Evolutionary conservation across 805 yeast genomes (phyloP), one percentile per base, ranked within the genome.

Genomic region (Pichia californica): DNA sequence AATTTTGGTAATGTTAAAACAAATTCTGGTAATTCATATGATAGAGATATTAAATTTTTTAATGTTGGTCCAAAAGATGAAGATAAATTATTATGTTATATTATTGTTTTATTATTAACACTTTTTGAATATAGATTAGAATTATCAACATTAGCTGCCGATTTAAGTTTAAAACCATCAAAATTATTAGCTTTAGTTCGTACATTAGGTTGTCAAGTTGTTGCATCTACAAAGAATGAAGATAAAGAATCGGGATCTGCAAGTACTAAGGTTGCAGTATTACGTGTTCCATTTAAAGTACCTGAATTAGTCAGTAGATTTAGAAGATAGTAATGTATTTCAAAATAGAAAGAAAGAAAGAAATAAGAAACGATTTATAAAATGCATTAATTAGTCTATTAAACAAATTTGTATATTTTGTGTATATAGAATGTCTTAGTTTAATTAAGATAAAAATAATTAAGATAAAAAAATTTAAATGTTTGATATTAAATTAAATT

Each of bases 41-140:
- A 46, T 27, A 49, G 42, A 36, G 52, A 48, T 27, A 43, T 46
- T 37, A 76, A 81, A 53, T 73, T 82, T n/a, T 91, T 76, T 60
- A 70, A 76, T 49, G 76, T 93, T 48, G 97, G 93, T 58, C 96
- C 98, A 32, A 82, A 77, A 54, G 77, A 79, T 57, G 96, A 88
- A 62, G 96, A 88, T 65, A 88, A 83, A 64, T 69, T 93, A 38
- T 68, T 93, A 52, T 84, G 96, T 63, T 83, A 78, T 64, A 69
- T 88, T 38, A 67, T 93, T 48, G 84, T 83, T 6, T 64, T 83
- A 32, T 71, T 84, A 31, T 67, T 93, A 58, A 91, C 83, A 61
- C 70, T 89, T 44, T 87, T 87, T 60, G 79, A 76, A 47, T 91
- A 78, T 66, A 68, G 74, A 50, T 77, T 87, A 16, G 93, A 85